These are phyloP conservation scores for Blastobotrys terrestris DNA, from an alignment of 805 yeast species.

Conservation along the genomic window DNA sequence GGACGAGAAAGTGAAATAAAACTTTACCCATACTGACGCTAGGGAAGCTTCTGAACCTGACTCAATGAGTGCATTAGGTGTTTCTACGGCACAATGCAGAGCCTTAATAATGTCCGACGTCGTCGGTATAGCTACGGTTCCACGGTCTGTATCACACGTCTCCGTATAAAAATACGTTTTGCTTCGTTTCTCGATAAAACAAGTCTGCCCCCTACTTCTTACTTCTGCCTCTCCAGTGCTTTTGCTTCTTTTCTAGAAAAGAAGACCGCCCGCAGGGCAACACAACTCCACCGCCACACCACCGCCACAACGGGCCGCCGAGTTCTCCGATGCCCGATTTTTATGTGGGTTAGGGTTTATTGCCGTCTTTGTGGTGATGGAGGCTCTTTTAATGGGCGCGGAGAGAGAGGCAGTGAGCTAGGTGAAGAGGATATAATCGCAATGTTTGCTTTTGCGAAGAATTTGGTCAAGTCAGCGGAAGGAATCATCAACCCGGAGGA, in stretches of 20 bases:
- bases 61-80: no score
- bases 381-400: neutral
- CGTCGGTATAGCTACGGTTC: no score
- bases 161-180: no score
- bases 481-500: constrained; percentile 28
- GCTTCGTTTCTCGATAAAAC: no score
- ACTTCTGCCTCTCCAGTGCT: no score
- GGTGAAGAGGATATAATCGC: neutral
- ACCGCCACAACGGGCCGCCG: neutral
- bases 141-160: no score
- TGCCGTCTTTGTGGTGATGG: neutral
- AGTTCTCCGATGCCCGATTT: neutral
- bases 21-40: no score
- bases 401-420: neutral
- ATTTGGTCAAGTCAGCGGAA: constrained; percentile 46
- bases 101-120: no score
- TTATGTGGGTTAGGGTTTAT: neutral
- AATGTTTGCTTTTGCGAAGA: constrained; percentile 64
- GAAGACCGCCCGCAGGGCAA: neutral
- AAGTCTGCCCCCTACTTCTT: no score
- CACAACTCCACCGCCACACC: neutral
- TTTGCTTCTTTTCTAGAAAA: neutral
- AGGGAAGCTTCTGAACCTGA: no score
- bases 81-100: no score
- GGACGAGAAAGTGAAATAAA: no score